Percentiles rank a stretch among this genome's conserved stretches.
Conservation (phyloP, 2,329 filamentous ascomycete species). For the Eutypella sp. region DNA sequence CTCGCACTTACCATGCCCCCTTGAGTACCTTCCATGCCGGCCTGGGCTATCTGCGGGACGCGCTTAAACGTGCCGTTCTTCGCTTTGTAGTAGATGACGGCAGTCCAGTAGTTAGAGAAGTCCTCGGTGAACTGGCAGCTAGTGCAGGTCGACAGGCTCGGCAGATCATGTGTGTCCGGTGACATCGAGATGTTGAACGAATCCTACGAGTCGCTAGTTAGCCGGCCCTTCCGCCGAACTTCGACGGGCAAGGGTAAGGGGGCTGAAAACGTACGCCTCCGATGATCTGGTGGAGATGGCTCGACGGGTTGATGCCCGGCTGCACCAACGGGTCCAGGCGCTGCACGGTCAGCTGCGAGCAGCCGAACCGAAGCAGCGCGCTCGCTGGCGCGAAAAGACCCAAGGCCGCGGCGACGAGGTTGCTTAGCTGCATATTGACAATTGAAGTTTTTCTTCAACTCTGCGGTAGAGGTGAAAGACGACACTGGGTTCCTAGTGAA, state of each 20-base stretch:
- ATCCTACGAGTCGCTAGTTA: constrained; percentile 14
- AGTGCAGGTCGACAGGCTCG: constrained; percentile 32
- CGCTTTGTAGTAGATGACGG: constrained; percentile 34
- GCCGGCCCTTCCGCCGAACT: too few species aligned
- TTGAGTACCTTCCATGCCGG: constrained; percentile 27
- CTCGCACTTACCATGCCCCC: constrained; percentile 34
- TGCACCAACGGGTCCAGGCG: constrained; percentile 15
- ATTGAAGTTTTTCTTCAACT: not conserved
- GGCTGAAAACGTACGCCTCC: constrained; percentile 12
- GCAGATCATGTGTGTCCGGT: constrained; percentile 21
- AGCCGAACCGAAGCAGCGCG: constrained; percentile 10
- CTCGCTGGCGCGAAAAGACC: constrained; percentile 23
- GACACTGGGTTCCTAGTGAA: constrained; percentile 6
- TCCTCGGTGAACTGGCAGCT: constrained; percentile 39
- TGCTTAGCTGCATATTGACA: constrained; percentile 21
- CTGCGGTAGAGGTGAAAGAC: constrained; percentile 1
- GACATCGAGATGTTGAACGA: constrained; percentile 28
- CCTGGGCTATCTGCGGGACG: constrained; percentile 21
- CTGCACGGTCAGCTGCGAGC: constrained; percentile 12
- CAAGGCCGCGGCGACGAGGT: constrained; percentile 16
- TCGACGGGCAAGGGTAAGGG: constrained; percentile 1
- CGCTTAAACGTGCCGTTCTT: constrained; percentile 32
- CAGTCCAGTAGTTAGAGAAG: constrained; percentile 38
- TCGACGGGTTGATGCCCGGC: constrained; percentile 11
- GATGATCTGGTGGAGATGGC: constrained; percentile 17